phyloP scores from a whole-genome alignment of 306 rosid genomes.

The Pyrus bretschneideri region DNA sequence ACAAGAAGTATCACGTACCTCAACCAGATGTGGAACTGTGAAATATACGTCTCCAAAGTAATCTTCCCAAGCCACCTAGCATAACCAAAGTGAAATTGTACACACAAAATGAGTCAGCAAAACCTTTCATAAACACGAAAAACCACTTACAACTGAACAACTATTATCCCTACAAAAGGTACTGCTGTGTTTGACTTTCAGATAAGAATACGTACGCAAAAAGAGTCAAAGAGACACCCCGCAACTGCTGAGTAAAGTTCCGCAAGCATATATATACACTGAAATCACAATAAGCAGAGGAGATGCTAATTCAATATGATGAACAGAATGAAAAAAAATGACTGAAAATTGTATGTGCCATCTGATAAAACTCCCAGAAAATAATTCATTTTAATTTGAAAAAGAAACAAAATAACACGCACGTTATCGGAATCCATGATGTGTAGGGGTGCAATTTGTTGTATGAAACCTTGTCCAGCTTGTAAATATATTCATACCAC shows the following conservation, averaged over 20 bases:
- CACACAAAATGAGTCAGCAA: constrained; percentile 10
- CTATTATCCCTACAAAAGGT: neutral
- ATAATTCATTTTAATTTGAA: neutral
- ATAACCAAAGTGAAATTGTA: constrained; percentile 11
- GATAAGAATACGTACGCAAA: constrained; percentile 66
- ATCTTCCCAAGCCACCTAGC: constrained; percentile 98
- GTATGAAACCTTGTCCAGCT: constrained; percentile 93
- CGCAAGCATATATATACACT: constrained; percentile 93
- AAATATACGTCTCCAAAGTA: constrained; percentile 95
- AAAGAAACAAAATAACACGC: constrained; percentile 26
- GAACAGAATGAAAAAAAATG: neutral
- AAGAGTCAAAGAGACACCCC: constrained; percentile 78
- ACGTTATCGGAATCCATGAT: constrained; percentile 99
- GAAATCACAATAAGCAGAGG: constrained; percentile 26
- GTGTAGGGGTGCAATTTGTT: constrained; percentile 95
- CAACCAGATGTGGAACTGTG: constrained; percentile 99
- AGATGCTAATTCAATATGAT: neutral
- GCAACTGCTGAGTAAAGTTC: constrained; percentile 82
- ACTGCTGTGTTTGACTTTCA: neutral
- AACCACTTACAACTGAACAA: neutral
- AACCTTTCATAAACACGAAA: neutral
- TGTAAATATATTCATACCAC: constrained; percentile 92
- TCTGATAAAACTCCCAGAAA: neutral
- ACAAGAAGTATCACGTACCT: constrained; percentile 41
- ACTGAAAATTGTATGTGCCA: neutral